Conservation (phyloP, 2,329 filamentous ascomycete genomes). For the Karstenula rhodostoma region DNA sequence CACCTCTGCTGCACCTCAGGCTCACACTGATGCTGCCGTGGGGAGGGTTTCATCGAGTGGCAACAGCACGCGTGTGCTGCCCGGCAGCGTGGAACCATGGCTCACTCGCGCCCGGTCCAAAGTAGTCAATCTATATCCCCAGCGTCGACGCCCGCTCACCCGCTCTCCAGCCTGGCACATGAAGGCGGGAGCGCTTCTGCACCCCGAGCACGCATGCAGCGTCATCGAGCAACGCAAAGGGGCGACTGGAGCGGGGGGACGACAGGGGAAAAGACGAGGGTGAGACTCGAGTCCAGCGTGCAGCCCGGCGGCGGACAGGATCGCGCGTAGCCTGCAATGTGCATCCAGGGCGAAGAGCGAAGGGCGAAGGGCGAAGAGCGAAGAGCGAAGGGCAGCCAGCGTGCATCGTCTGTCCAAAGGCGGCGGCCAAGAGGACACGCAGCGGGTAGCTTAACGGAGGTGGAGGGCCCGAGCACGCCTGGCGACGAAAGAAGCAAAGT, state of each 20-base stretch:
- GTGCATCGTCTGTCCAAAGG: not conserved
- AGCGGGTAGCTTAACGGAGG: constrained; percentile 15
- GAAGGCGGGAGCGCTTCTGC: no score
- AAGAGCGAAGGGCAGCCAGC: no score
- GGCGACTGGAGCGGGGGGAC: no score
- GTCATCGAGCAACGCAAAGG: not conserved
- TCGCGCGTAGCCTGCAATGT: not conserved
- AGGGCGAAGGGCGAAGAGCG: constrained; percentile 4
- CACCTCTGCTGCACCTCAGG: not conserved
- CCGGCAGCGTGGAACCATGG: constrained; percentile 27
- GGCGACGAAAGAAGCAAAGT: constrained; percentile 6
- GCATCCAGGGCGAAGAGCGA: constrained; percentile 14
- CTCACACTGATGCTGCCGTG: not conserved
- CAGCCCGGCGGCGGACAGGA: not conserved
- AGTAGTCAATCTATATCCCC: constrained; percentile 25
- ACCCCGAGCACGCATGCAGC: no score
- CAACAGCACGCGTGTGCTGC: constrained; percentile 15
- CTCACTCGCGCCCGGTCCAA: constrained; percentile 31
- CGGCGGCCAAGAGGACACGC: not conserved
- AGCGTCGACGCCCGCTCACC: constrained; percentile 30
- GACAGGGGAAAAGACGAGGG: not conserved
- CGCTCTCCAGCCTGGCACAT: constrained; percentile 17
- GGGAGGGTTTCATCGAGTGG: constrained; percentile 10
- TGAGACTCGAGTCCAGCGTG: not conserved
- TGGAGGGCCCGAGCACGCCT: constrained; percentile 14